Conservation (phyloP, 129 eudicot genomes). For the Flaveria robusta region DNA sequence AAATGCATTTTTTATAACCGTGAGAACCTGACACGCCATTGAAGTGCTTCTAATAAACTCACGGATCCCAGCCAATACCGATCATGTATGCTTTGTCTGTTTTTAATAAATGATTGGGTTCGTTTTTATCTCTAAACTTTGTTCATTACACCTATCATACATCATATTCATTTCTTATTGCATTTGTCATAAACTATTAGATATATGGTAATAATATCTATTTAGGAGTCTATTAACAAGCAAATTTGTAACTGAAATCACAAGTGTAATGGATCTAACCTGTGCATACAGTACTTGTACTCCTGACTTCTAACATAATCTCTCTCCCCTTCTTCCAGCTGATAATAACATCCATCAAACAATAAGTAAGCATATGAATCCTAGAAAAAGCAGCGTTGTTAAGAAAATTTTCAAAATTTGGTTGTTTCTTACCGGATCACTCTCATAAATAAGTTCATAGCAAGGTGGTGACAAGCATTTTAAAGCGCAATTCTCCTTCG, state of each 20-base stretch:
- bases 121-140: no score
- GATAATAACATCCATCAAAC: conserved; percentile 15
- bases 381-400: not conserved
- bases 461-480: conserved; percentile 80
- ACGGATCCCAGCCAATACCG: no score
- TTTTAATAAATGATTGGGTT: no score
- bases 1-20: no score
- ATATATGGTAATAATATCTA: not conserved
- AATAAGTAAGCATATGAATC: not conserved
- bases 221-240: not conserved
- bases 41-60: no score
- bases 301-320: conserved; percentile 74
- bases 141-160: no score
- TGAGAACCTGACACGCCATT: no score
- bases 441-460: conserved; percentile 80
- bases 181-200: not conserved
- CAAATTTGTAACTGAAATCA: not conserved
- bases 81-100: no score
- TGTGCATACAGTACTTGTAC: conserved; percentile 95
- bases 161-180: no score
- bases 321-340: conserved; percentile 99
- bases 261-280: conserved; percentile 36
- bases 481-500: conserved; percentile 89
- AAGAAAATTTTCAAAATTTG: not conserved
- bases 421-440: conserved; percentile 78